Conservation (phyloP, 75 land plant species). For the Cunninghamia lanceolata region DNA sequence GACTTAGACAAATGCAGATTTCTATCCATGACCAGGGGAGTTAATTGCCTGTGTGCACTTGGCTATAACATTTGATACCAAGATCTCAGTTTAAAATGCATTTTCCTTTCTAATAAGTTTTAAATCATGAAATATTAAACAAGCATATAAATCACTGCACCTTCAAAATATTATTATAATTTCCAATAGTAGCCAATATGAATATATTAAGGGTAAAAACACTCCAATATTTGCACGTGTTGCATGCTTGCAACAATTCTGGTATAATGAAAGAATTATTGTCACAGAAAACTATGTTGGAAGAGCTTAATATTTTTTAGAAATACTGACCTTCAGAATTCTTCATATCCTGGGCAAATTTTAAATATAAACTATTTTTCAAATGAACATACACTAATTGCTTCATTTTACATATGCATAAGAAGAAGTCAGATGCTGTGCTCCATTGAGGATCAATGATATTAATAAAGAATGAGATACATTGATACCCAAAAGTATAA, state of each 20-base stretch:
- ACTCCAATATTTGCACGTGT: neutral
- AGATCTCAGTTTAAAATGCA: neutral
- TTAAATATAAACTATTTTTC: neutral
- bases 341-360: neutral
- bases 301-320: neutral
- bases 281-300: neutral
- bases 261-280: neutral
- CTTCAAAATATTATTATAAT: neutral
- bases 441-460: neutral
- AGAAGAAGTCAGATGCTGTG: neutral
- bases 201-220: neutral
- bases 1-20: neutral
- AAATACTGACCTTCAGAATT: neutral
- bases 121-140: neutral
- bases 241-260: neutral
- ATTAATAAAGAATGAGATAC: neutral
- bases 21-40: neutral
- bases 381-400: neutral
- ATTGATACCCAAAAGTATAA: neutral
- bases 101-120: neutral
- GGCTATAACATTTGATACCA: neutral
- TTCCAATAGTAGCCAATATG: neutral
- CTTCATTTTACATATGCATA: neutral
- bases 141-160: neutral
- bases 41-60: neutral